phyloP scores from a whole-genome alignment of 495 filamentous ascomycete species.

The Aspergillus sclerotioniger region DNA sequence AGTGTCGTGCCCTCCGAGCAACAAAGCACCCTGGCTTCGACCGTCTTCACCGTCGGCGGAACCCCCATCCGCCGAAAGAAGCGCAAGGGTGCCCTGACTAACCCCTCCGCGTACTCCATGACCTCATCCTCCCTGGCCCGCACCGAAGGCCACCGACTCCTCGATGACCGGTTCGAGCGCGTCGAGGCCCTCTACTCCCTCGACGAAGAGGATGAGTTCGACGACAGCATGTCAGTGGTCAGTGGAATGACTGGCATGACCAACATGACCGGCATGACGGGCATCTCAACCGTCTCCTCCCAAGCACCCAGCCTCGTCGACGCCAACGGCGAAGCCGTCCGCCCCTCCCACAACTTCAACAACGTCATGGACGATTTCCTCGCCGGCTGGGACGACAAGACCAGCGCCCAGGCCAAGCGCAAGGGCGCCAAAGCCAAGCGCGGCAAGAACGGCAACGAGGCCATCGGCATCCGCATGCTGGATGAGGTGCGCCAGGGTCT shows the following conservation, averaged over 20 bases:
- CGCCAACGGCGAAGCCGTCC: conserved; percentile 42
- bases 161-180: conserved; percentile 90
- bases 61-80: conserved; percentile 81
- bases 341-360: conserved; percentile 73
- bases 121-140: conserved; percentile 83
- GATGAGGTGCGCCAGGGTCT: conserved; percentile 84
- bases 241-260: conserved; percentile 55
- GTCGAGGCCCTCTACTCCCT: conserved; percentile 81
- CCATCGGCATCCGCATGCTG: conserved; percentile 79
- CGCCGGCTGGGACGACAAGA: conserved; percentile 55
- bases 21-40: conserved; percentile 61
- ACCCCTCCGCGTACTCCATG: conserved; percentile 93
- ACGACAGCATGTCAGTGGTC: conserved; percentile 52
- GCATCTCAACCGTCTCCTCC: conserved; percentile 47
- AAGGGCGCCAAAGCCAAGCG: conserved; percentile 54
- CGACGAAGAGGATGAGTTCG: conserved; percentile 65
- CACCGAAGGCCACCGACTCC: conserved; percentile 80
- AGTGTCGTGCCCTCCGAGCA: conserved; percentile 49
- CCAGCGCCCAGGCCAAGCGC: conserved; percentile 70
- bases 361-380: conserved; percentile 92
- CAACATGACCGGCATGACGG: conserved; percentile 41
- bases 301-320: conserved; percentile 45
- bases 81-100: conserved; percentile 86
- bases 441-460: conserved; percentile 78
- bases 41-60: conserved; percentile 66